Evolutionary conservation across 192 early-diverging fungal genomes (phyloP).

Genomic region (Backusella tarrabulga): DNA sequence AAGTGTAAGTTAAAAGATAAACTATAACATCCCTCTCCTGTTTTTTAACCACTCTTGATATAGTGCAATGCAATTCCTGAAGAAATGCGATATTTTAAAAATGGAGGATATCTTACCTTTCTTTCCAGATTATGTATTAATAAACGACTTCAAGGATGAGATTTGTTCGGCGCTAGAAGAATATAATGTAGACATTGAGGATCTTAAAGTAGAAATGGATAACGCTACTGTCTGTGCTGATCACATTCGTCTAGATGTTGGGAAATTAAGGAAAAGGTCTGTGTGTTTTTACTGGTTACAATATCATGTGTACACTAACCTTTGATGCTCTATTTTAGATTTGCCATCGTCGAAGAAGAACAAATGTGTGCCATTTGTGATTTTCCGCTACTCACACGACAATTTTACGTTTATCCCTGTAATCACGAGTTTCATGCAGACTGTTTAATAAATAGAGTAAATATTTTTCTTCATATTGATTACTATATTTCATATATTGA

Average conservation of each 20-base stretch:
- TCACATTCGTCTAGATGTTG: conserved; percentile 87
- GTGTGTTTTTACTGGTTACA: background rate
- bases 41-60: background rate
- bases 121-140: conserved; percentile 96
- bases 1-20: conserved; percentile 49
- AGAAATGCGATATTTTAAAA: conserved; percentile 77
- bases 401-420: conserved; percentile 96
- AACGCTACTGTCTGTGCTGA: conserved; percentile 90
- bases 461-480: background rate
- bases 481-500: background rate
- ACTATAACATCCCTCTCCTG: background rate
- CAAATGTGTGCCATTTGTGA: conserved; percentile 80
- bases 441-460: conserved; percentile 77
- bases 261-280: conserved; percentile 75
- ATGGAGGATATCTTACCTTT: conserved; percentile 96
- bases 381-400: conserved; percentile 78
- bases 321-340: conserved; percentile 34
- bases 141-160: conserved; percentile 96
- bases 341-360: conserved; percentile 59
- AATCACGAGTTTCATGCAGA: conserved; percentile 93
- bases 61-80: conserved; percentile 84
- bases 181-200: conserved; percentile 86
- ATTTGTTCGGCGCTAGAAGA: conserved; percentile 89
- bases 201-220: conserved; percentile 90
- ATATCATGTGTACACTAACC: background rate